phyloP scores from a whole-genome alignment of 2,329 filamentous ascomycete species.

The Coniochaeta prunicola region DNA sequence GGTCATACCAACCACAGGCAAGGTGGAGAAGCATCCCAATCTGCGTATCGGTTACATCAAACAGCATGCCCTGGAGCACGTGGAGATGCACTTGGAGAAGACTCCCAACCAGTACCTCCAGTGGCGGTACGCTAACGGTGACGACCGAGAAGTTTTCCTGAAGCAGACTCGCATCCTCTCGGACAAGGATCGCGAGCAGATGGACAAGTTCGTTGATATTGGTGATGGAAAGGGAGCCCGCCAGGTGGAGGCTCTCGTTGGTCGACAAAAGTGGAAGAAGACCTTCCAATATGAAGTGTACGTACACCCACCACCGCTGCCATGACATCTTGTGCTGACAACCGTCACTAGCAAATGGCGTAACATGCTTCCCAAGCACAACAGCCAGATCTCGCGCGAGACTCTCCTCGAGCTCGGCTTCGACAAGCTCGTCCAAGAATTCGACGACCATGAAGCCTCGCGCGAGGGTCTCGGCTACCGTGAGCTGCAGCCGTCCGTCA shows the following conservation, averaged over 20 bases:
- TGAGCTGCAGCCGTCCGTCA: conserved; percentile 83
- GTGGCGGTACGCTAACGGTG: conserved; percentile 96
- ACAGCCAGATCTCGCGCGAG: conserved; percentile 87
- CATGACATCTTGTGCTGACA: conserved; percentile 17
- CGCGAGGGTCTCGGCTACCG: conserved; percentile 96
- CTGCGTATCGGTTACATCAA: conserved; percentile 99
- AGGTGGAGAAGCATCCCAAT: conserved; percentile 97
- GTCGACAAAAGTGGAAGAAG: conserved; percentile 99
- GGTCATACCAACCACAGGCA: conserved; percentile 72
- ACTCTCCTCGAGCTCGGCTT: conserved; percentile 82
- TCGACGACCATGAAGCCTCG: conserved; percentile 98
- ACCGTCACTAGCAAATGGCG: conserved; percentile 72
- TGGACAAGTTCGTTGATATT: conserved; percentile 84
- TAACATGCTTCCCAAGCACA: conserved; percentile 81
- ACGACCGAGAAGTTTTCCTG: conserved; percentile 93
- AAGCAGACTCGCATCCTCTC: conserved; percentile 94
- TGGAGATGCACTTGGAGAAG: conserved; percentile 99
- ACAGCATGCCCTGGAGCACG: conserved; percentile 97
- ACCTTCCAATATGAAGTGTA: conserved; percentile 95
- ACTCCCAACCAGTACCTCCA: conserved; percentile 98
- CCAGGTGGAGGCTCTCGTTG: conserved; percentile 82
- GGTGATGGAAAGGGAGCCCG: conserved; percentile 71
- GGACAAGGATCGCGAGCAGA: conserved; percentile 76
- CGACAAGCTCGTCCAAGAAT: conserved; percentile 91
- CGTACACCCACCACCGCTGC: conserved; percentile 23